These are phyloP conservation scores for Termitomyces sp. DNA, from an alignment of 768 basidiomycete genomes.

Conservation along the genomic window DNA sequence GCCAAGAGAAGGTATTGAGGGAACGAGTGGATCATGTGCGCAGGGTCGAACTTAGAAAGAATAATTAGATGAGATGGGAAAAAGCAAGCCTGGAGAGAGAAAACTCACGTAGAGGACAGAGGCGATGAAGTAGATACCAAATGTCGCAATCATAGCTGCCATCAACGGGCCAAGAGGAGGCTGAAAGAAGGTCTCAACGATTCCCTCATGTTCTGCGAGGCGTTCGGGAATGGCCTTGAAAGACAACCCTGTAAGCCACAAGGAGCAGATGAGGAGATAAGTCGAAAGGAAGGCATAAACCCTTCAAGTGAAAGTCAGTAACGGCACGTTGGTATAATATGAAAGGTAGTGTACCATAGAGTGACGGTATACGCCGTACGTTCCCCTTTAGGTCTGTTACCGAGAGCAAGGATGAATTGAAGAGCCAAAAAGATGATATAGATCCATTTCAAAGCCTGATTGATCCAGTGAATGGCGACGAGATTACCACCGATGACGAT, in stretches of 20 bases:
- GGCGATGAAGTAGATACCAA: conserved; percentile 81
- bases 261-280: conserved; percentile 85
- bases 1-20: conserved; percentile 86
- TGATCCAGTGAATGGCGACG: conserved; percentile 80
- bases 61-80: neutral
- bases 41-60: conserved; percentile 76
- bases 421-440: conserved; percentile 83
- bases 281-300: conserved; percentile 82
- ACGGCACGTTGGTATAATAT: neutral
- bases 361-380: conserved; percentile 67
- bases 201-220: conserved; percentile 46
- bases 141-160: conserved; percentile 85
- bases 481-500: conserved; percentile 71
- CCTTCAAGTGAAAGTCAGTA: conserved; percentile 30
- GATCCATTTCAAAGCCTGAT: conserved; percentile 81
- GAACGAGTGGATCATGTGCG: conserved; percentile 97
- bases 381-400: conserved; percentile 88
- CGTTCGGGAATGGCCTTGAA: conserved; percentile 57
- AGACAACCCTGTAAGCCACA: conserved; percentile 78
- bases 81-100: neutral
- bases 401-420: conserved; percentile 53
- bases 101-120: conserved; percentile 79
- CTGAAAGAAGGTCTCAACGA: conserved; percentile 61
- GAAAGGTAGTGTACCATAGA: conserved; percentile 53
- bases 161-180: conserved; percentile 81